Conservation (phyloP, 2,329 filamentous ascomycete species). For the Venturia nashicola region DNA sequence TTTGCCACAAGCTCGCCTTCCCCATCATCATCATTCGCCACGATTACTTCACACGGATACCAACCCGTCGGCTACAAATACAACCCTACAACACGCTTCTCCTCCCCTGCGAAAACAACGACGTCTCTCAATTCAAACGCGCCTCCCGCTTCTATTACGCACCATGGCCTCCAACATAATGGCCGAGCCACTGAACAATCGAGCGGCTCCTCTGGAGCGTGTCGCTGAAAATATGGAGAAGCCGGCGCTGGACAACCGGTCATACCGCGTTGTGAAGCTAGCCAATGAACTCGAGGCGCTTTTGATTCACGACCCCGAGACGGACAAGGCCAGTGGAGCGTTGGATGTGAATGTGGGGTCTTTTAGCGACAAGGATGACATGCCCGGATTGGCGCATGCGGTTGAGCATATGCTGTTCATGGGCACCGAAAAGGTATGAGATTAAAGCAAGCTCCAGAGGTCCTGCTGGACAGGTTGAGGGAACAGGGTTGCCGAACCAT, state of each 20-base stretch:
- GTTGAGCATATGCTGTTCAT: conserved; percentile 97
- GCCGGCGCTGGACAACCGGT: conserved; percentile 71
- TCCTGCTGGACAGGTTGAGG: too few species aligned
- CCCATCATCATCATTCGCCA: neutral
- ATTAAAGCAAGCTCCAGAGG: too few species aligned
- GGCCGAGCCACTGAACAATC: conserved; percentile 5
- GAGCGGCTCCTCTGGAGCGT: conserved; percentile 15
- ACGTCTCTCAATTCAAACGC: neutral
- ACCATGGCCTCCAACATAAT: neutral
- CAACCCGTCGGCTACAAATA: neutral
- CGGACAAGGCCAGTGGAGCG: conserved; percentile 91
- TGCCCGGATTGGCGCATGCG: conserved; percentile 91
- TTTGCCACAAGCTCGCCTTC: neutral
- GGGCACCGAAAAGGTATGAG: conserved; percentile 77
- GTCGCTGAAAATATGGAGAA: conserved; percentile 63
- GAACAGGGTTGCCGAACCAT: too few species aligned
- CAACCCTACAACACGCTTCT: neutral
- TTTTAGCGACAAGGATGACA: conserved; percentile 81
- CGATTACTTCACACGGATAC: neutral
- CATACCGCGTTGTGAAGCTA: conserved; percentile 77
- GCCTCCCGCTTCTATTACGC: neutral
- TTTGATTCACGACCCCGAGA: conserved; percentile 84
- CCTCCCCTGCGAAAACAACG: neutral
- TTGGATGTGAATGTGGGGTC: conserved; percentile 94
- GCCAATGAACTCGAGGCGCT: conserved; percentile 82